A percentile compares a stretch with the other conserved stretches of the same genome.
These are phyloP conservation scores for Globisporangium nagaii DNA, from an alignment of 352 stramenopile species.

Conservation along the genomic window DNA sequence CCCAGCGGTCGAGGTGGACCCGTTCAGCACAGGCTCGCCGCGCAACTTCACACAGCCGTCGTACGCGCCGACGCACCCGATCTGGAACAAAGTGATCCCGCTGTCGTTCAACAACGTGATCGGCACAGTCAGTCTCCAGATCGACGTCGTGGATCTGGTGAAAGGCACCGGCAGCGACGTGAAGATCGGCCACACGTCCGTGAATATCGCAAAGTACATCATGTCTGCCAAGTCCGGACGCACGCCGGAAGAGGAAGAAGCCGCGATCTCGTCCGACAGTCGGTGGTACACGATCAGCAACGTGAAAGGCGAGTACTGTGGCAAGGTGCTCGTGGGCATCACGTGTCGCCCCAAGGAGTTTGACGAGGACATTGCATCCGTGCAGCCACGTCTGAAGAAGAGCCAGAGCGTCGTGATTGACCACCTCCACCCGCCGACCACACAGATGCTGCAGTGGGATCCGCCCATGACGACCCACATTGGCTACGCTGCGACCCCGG, in stretches of 20 bases:
- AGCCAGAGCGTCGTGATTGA: constrained; percentile 76
- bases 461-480: constrained; percentile 12
- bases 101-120: constrained; percentile 75
- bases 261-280: constrained; percentile 59
- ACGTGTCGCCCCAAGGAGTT: constrained; percentile 44
- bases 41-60: constrained; percentile 50
- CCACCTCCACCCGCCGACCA: constrained; percentile 56
- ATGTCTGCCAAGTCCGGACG: constrained; percentile 41
- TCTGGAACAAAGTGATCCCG: constrained; percentile 80
- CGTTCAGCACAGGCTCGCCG: constrained; percentile 53
- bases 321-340: constrained; percentile 77
- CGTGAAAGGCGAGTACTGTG: constrained; percentile 80
- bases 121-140: constrained; percentile 65
- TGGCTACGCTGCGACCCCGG: constrained; percentile 30
- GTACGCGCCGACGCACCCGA: constrained; percentile 61
- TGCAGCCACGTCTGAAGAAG: constrained; percentile 66
- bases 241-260: constrained; percentile 52
- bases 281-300: constrained; percentile 87
- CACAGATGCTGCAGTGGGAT: constrained; percentile 77
- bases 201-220: constrained; percentile 83
- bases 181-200: constrained; percentile 55
- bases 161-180: constrained; percentile 28
- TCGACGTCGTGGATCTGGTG: constrained; percentile 64
- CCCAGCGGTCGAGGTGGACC: constrained; percentile 25
- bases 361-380: constrained; percentile 13